A percentile compares a stretch with the other conserved stretches of the same genome.
Evolutionary conservation across 805 yeast species (phyloP).

Genomic region (Kluyveromyces wickerhamii): DNA sequence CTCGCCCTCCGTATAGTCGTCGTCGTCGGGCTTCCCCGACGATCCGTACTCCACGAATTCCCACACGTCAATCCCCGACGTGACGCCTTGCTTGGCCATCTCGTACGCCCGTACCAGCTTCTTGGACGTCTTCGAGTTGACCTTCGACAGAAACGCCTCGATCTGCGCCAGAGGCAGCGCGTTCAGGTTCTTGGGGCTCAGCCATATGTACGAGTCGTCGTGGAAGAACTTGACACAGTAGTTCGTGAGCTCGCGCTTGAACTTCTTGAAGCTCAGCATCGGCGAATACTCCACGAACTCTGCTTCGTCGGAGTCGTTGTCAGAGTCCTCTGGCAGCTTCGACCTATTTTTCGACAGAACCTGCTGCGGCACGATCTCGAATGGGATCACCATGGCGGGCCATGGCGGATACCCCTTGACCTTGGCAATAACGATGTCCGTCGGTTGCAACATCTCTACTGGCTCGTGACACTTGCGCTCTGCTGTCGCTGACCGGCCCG

Average conservation of each 20-base stretch:
- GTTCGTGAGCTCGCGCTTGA: conserved; percentile 10
- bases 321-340: conserved; percentile 9
- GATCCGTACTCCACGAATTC: conserved; percentile 32
- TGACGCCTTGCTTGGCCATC: conserved; percentile 37
- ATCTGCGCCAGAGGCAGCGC: conserved; percentile 18
- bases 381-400: conserved; percentile 79
- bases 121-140: conserved; percentile 43
- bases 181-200: conserved; percentile 20
- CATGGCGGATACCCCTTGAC: conserved; percentile 84
- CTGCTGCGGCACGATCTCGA: conserved; percentile 48
- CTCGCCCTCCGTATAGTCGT: conserved; percentile 26
- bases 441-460: conserved; percentile 35
- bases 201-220: conserved; percentile 31
- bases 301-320: conserved; percentile 10
- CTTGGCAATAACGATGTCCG: conserved; percentile 62
- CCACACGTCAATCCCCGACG: conserved; percentile 27
- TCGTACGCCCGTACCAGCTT: conserved; percentile 40
- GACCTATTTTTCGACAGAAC: conserved; percentile 27
- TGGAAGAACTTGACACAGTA: conserved; percentile 30
- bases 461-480: too few species aligned
- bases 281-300: conserved; percentile 21
- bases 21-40: conserved; percentile 24
- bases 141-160: conserved; percentile 16
- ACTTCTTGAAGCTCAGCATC: conserved; percentile 20
- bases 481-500: too few species aligned